Percentiles rank a stretch among this genome's conserved stretches.
Conservation (phyloP, 176 grass and related monocot genomes). For the Poa annua region DNA sequence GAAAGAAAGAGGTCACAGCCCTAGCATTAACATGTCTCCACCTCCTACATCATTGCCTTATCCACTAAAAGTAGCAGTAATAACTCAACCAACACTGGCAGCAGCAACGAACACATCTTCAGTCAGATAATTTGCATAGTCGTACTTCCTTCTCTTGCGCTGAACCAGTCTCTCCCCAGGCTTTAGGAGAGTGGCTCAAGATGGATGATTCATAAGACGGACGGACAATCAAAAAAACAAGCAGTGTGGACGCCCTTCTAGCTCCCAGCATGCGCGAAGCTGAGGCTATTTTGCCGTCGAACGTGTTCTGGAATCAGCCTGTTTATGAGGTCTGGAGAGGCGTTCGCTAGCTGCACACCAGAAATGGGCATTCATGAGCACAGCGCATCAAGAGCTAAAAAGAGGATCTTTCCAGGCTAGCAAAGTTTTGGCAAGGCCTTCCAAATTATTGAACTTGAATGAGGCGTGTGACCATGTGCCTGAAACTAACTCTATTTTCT, state of each 20-base stretch:
- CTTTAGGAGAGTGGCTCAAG: background rate
- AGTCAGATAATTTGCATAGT: constrained; percentile 68
- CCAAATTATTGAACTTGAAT: constrained; percentile 15
- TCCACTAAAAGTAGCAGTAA: constrained; percentile 8
- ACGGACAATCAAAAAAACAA: constrained; percentile 33
- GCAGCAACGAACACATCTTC: background rate
- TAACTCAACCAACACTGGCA: constrained; percentile 29
- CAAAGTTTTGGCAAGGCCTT: background rate
- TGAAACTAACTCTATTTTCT: background rate
- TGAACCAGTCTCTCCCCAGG: constrained; percentile 14
- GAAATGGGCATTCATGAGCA: constrained; percentile 42
- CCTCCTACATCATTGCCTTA: constrained; percentile 44
- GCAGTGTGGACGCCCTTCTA: constrained; percentile 6
- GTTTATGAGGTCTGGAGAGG: constrained; percentile 69
- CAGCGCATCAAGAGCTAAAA: background rate
- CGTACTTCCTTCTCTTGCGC: constrained; percentile 38
- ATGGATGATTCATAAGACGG: background rate
- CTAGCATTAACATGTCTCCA: constrained; percentile 54
- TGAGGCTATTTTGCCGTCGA: constrained; percentile 66
- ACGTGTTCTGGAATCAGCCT: constrained; percentile 81
- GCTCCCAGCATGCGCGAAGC: constrained; percentile 63
- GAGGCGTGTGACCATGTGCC: constrained; percentile 5
- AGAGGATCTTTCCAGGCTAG: background rate
- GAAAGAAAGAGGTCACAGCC: constrained; percentile 30
- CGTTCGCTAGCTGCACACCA: constrained; percentile 67